Base-by-base conservation (phyloP, 768 basidiomycete genomes). In the Auriscalpium vulgare region DNA sequence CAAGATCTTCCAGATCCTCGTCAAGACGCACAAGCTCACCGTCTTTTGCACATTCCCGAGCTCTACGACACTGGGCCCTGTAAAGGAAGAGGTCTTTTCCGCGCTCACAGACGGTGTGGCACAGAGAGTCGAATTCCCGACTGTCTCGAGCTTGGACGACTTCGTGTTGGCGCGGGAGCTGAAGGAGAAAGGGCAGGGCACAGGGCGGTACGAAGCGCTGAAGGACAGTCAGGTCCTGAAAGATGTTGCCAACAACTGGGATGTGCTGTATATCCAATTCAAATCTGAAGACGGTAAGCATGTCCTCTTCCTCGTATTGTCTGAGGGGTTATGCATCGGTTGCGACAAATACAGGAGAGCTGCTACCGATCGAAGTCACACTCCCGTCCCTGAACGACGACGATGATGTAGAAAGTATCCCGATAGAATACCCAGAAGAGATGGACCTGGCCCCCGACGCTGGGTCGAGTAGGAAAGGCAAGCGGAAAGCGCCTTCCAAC, bases 11-110 rank as follows among this genome's bases (percentile, higher is more conserved):
- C 82, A 87, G 53, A 64, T 90, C 16, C 74, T 82, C n/a, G 68
- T 89, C 61, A 88, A 86, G 64, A 85, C 87, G 0, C 86, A 89
- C 72, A 87, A 81, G 60, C 71, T 86, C 51, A 84, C 84, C 7
- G 71, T 88, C 61, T 76, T 85, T 62, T 70, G 85, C 59, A 80
- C 82, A 8, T 75, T 77, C 10, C 68, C 75, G 44, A 82, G 80
- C 8, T 76, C 75, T 37, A 76, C 76, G 9, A 80, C 79, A 6
- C 72, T 91, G 64, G 74, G 69, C 11, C 71, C 72, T n/a, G 61
- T 89, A 44, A 90, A 90, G 65, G 69, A 73, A 38, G 83, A 88
- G 52, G 81, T 79, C 0, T 67, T 88, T 1, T 77, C 78, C 0
- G 87, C 87, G 8, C 74, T 91, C 37, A 69, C 70, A 10, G 75